A percentile compares a stretch with the other conserved stretches of the same genome.
Conservation (phyloP, 2,329 filamentous ascomycete genomes). For the Penicillium paneum region DNA sequence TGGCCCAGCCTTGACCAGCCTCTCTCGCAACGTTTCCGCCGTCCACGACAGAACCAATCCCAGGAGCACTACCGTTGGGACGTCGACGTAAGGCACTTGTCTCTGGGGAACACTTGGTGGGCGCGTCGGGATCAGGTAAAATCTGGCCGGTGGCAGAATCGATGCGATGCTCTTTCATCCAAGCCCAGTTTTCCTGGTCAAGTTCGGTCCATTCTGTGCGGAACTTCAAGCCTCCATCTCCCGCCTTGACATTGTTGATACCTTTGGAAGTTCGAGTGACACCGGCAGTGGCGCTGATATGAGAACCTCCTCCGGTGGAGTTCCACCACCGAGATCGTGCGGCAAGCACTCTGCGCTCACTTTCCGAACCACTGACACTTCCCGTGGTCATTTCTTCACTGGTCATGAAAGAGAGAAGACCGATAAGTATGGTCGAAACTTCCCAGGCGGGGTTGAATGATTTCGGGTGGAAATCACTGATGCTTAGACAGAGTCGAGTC, state of each 20-base stretch:
- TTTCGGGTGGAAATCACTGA: conserved; percentile 96
- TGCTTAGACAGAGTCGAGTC: conserved; percentile 87
- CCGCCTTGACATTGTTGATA: conserved; percentile 76
- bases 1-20: conserved; percentile 77
- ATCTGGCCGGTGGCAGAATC: conserved; percentile 71
- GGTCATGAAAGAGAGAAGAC: conserved; percentile 95
- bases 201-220: conserved; percentile 83
- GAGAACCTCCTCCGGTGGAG: conserved; percentile 80
- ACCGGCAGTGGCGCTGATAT: conserved; percentile 48
- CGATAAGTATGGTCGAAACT: conserved; percentile 92
- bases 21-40: conserved; percentile 71
- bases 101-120: conserved; percentile 58
- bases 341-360: conserved; percentile 75
- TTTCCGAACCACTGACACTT: conserved; percentile 70
- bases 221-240: conserved; percentile 91
- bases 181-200: conserved; percentile 84
- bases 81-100: conserved; percentile 63
- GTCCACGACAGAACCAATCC: conserved; percentile 67
- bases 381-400: conserved; percentile 98
- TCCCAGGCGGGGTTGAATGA: conserved; percentile 99
- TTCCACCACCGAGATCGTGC: conserved; percentile 91
- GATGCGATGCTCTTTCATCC: conserved; percentile 81
- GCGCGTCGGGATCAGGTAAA: conserved; percentile 53
- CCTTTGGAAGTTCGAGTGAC: conserved; percentile 61
- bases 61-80: conserved; percentile 54